phyloP scores from a whole-genome alignment of 192 early-diverging fungal genomes.

The Backusella tuberculispora region DNA sequence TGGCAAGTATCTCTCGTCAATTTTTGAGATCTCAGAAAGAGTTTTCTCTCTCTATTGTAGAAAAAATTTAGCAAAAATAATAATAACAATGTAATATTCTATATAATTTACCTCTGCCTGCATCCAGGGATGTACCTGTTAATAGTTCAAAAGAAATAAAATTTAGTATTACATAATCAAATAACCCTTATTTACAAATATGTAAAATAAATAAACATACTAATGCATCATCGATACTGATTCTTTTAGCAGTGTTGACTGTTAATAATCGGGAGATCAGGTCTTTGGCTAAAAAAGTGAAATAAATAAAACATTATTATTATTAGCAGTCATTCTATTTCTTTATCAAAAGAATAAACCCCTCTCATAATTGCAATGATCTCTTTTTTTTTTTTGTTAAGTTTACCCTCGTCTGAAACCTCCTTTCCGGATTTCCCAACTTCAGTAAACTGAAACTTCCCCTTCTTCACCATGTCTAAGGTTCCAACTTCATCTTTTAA shows the following conservation, averaged over 20 bases:
- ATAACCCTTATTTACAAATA: too few relatives aligned
- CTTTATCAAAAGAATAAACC: not conserved
- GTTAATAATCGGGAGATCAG: constrained; percentile 61
- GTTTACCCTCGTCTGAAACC: constrained; percentile 59
- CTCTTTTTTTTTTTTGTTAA: not conserved
- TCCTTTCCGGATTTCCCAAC: constrained; percentile 75
- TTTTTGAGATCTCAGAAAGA: too few relatives aligned
- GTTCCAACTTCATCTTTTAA: not conserved
- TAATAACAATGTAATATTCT: not conserved
- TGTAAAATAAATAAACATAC: not conserved
- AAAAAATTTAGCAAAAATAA: not conserved
- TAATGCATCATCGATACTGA: constrained; percentile 47
- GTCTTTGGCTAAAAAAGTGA: constrained; percentile 49
- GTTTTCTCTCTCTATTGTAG: not conserved
- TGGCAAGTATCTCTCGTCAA: too few relatives aligned
- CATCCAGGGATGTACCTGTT: not conserved
- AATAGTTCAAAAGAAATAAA: not conserved
- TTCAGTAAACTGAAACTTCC: constrained; percentile 79
- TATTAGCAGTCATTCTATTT: not conserved
- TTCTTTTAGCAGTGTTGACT: constrained; percentile 55
- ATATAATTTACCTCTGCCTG: not conserved
- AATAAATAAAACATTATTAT: not conserved
- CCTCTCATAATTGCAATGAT: too few relatives aligned
- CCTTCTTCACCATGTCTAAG: constrained; percentile 32
- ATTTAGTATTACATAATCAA: constrained; percentile 6